A percentile compares a stretch with the other conserved stretches of the same genome.
Conservation (phyloP, 2,329 filamentous ascomycete genomes). For the Diaporthe amygdali region DNA sequence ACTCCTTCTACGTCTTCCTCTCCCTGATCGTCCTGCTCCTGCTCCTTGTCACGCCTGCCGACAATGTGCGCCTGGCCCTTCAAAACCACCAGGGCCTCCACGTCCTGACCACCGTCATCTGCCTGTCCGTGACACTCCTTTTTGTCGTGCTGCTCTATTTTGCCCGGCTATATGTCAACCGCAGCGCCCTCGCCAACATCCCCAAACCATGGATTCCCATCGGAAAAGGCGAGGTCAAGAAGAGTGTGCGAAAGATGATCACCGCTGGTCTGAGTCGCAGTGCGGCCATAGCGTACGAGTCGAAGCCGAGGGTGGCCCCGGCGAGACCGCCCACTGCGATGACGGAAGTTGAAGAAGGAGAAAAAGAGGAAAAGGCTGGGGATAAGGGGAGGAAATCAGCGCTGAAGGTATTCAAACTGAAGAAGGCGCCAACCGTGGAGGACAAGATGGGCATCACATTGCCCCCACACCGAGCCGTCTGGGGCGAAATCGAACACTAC, state of each 20-base stretch:
- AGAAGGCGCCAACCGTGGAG: conserved; percentile 43
- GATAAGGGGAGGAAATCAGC: conserved; percentile 27
- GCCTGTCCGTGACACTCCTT: conserved; percentile 75
- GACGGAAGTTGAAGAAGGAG: conserved; percentile 19
- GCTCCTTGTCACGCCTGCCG: conserved; percentile 79
- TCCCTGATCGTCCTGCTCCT: conserved; percentile 75
- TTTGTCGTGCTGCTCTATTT: conserved; percentile 79
- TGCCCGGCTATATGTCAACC: conserved; percentile 84
- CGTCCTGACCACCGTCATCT: conserved; percentile 79
- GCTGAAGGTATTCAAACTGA: conserved; percentile 32
- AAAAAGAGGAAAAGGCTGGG: not conserved
- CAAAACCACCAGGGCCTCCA: conserved; percentile 73
- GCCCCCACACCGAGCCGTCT: conserved; percentile 59
- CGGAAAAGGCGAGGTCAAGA: conserved; percentile 81
- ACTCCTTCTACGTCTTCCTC: conserved; percentile 76
- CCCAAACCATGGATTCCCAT: conserved; percentile 87
- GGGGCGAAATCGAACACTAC: conserved; percentile 84
- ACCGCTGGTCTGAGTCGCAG: conserved; percentile 74
- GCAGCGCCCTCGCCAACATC: conserved; percentile 78
- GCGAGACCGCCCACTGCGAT: conserved; percentile 29
- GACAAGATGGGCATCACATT: conserved; percentile 53
- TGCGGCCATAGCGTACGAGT: conserved; percentile 80
- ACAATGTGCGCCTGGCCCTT: conserved; percentile 80
- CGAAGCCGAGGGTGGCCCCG: conserved; percentile 65
- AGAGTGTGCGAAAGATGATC: conserved; percentile 78